Conservation (phyloP, 148 eudicot species). For the Talinum fruticosum region DNA sequence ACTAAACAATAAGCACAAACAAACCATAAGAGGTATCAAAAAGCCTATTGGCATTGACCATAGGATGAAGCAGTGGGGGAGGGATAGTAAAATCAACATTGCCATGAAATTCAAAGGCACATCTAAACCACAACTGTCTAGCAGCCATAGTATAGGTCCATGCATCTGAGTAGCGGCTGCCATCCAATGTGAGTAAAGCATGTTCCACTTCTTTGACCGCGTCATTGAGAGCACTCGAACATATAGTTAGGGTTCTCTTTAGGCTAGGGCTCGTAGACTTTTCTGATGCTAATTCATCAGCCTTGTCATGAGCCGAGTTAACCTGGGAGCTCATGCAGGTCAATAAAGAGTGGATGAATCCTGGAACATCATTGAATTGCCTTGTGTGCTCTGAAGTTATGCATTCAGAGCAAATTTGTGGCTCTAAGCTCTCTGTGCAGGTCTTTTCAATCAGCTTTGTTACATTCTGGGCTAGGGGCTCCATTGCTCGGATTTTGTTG, state of each 20-base stretch:
- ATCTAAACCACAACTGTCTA: neutral
- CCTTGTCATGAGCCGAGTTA: neutral
- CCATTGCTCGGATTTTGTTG: neutral
- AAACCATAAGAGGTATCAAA: constrained; percentile 1
- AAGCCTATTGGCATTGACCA: neutral
- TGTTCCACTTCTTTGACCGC: neutral
- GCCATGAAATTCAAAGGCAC: neutral
- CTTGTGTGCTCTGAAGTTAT: neutral
- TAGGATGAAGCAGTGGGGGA: neutral
- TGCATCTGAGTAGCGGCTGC: neutral
- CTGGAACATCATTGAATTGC: neutral
- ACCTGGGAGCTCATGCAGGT: neutral
- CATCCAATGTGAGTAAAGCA: neutral
- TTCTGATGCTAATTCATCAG: neutral
- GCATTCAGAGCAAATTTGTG: neutral
- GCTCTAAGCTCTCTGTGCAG: neutral
- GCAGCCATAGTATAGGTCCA: neutral
- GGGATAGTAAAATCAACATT: constrained; percentile 3
- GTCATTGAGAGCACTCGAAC: neutral
- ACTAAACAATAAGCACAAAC: neutral
- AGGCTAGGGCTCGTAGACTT: neutral
- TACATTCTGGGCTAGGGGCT: neutral
- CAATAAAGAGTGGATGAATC: neutral
- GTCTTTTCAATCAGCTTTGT: neutral
- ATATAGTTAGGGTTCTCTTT: neutral